A percentile compares a stretch with the other conserved stretches of the same genome.
Evolutionary conservation across 345 rosid species (phyloP).

Genomic region (Lepidium africanum): DNA sequence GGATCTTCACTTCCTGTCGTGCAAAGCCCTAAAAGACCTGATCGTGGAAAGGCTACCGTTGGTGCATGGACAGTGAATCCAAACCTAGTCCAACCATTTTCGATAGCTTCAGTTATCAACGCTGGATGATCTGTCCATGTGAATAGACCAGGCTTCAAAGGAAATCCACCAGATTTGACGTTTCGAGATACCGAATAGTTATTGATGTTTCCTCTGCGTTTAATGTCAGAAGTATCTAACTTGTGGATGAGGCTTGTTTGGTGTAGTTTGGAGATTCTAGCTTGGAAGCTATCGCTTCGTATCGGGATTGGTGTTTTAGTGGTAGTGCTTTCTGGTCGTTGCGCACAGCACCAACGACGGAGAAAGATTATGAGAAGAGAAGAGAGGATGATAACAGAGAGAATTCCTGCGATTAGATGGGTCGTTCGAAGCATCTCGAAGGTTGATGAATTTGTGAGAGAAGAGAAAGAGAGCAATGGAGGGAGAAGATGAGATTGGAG

Average conservation of each 20-base stretch:
- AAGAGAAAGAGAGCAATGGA: slow-evolving; percentile 6
- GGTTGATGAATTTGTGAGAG: neutral
- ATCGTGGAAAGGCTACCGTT: slow-evolving; percentile 25
- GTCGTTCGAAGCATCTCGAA: slow-evolving; percentile 37
- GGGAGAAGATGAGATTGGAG: neutral
- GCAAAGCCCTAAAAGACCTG: slow-evolving; percentile 48
- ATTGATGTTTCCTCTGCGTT: slow-evolving; percentile 33
- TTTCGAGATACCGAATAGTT: slow-evolving; percentile 38
- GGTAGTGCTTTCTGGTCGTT: slow-evolving; percentile 1
- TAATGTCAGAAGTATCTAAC: slow-evolving; percentile 37
- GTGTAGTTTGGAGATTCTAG: slow-evolving; percentile 55
- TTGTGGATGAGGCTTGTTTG: slow-evolving; percentile 36
- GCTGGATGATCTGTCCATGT: slow-evolving; percentile 75
- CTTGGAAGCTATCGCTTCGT: slow-evolving; percentile 32
- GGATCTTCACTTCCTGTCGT: slow-evolving; percentile 37
- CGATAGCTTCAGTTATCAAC: slow-evolving; percentile 62
- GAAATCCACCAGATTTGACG: slow-evolving; percentile 23
- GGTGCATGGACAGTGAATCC: slow-evolving; percentile 44
- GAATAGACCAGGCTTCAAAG: slow-evolving; percentile 36
- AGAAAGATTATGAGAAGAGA: slow-evolving; percentile 28
- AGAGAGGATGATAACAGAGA: slow-evolving; percentile 21
- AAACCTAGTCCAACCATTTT: slow-evolving; percentile 86
- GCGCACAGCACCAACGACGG: slow-evolving; percentile 38
- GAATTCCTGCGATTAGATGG: slow-evolving; percentile 25
- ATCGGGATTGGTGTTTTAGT: slow-evolving; percentile 11